Evolutionary conservation across 306 rosid genomes (phyloP).

Genomic region (Lablab purpureus): DNA sequence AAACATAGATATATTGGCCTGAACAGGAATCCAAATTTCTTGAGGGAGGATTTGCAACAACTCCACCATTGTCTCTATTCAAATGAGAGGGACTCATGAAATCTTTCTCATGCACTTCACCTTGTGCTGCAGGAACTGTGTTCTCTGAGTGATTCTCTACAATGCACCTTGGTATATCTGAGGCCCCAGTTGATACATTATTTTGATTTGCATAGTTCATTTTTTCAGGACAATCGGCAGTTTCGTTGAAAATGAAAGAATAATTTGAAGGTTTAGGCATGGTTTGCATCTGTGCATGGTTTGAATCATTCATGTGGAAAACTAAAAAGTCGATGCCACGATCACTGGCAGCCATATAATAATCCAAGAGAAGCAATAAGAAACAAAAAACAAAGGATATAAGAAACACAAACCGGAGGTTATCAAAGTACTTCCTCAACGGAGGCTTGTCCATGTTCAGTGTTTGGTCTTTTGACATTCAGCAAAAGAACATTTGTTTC

Average conservation of each 20-base stretch:
- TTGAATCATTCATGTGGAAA: slow-evolving; percentile 33
- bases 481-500: neutral
- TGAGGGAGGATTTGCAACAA: neutral
- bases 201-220: neutral
- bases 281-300: neutral
- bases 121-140: neutral
- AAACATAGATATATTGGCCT: slow-evolving; percentile 54
- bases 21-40: slow-evolving; percentile 49
- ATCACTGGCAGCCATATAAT: slow-evolving; percentile 34
- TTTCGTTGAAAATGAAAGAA: neutral
- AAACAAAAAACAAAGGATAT: slow-evolving; percentile 37
- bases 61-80: slow-evolving; percentile 17
- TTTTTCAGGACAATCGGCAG: neutral
- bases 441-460: slow-evolving; percentile 39
- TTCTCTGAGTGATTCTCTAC: slow-evolving; percentile 16
- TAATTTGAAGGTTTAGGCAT: slow-evolving; percentile 10
- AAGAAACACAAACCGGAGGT: slow-evolving; percentile 57
- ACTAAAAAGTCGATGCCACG: slow-evolving; percentile 35
- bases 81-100: slow-evolving; percentile 25
- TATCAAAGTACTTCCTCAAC: slow-evolving; percentile 40
- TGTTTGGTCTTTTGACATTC: slow-evolving; percentile 11
- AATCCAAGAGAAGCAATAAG: slow-evolving; percentile 48
- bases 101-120: slow-evolving; percentile 8
- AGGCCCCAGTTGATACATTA: neutral
- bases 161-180: neutral